A percentile compares a stretch with the other conserved stretches of the same genome.
Conservation (phyloP, 192 early-diverging fungal genomes). For the Diversispora eburnea region DNA sequence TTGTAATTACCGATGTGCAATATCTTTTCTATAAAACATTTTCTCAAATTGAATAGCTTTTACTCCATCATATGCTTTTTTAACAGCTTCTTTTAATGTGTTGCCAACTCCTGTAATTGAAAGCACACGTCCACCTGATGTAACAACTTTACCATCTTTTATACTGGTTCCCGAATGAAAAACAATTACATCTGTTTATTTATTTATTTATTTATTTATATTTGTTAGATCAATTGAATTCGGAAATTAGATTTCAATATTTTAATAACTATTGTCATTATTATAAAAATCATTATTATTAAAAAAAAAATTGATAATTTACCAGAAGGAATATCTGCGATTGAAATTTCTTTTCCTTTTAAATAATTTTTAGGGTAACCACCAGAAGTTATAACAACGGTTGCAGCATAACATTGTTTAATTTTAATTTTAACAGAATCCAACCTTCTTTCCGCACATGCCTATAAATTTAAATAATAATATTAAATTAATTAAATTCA, state of each 20-base stretch:
- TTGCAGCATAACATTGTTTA: slow-evolving; percentile 76
- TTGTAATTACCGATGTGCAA: slow-evolving; percentile 62
- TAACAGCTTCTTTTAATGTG: slow-evolving; percentile 74
- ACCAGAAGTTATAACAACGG: slow-evolving; percentile 87
- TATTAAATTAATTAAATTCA: neutral
- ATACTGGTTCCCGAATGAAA: slow-evolving; percentile 92
- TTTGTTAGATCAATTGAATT: no score
- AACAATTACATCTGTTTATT: slow-evolving; percentile 54
- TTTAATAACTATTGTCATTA: neutral
- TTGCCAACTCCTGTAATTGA: slow-evolving; percentile 81
- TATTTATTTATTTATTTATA: no score
- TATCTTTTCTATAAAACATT: slow-evolving; percentile 88
- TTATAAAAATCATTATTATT: neutral
- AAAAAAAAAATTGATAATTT: slow-evolving; percentile 25
- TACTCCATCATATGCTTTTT: slow-evolving; percentile 70
- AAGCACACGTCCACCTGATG: slow-evolving; percentile 92
- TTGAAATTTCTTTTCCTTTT: slow-evolving; percentile 74
- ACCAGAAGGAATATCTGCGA: slow-evolving; percentile 45
- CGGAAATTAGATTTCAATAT: no score
- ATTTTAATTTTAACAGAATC: slow-evolving; percentile 79
- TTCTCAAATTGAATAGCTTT: slow-evolving; percentile 75
- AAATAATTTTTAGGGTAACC: slow-evolving; percentile 90
- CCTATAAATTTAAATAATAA: slow-evolving; percentile 36
- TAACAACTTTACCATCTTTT: slow-evolving; percentile 61
- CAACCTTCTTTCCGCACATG: slow-evolving; percentile 83